Base-by-base conservation (phyloP, 495 filamentous ascomycete genomes). In the Penicillium angulare region DNA sequence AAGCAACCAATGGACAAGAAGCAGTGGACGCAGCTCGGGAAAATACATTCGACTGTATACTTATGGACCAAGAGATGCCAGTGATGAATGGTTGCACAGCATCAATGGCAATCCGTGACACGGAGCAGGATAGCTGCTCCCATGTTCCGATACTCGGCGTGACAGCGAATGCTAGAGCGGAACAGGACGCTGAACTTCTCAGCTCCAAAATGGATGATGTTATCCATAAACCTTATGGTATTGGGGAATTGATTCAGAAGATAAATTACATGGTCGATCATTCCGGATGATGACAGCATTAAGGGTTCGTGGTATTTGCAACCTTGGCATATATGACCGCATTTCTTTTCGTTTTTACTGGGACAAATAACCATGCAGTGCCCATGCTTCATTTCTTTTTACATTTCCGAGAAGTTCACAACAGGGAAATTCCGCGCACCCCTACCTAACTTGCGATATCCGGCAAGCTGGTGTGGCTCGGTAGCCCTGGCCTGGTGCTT, bases 61-160 rank as follows among this genome's bases (percentile, higher is more conserved):
- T 91, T 3, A 90, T 90, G 86, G 89, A 92, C 58, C 83, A 89
- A 43, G 88, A 91, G 58, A 92, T 92, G 89, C 89, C 89, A 0
- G 69, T 91, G 12, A 90, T 90, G 83, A 84, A 92, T 61, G 89
- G 89, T 7, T 77, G 86, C 20, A 81, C 81, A 18, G 87, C 86
- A 50, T 84, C 87, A n/a, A 67, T 72, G 29, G 73, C 75, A 38
- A 89, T 95, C 46, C 78, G 89, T 3, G 74, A 80, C 55, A 67
- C 86, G 43, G 84, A 89, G 53, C 47, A 54, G 27, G 49, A 65
- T 49, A 55, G 53, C 10, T 70, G 89, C n/a, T n/a, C n/a, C n/a
- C n/a, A n/a, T n/a, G n/a, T n/a, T 2, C 86, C 87, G 3, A 86
- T 92, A 44, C 80, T 93, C 31, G 88, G 86, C 1, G 86, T 90